Evolutionary conservation across 768 basidiomycete genomes (phyloP).

Genomic region (Lyophyllum atratum): DNA sequence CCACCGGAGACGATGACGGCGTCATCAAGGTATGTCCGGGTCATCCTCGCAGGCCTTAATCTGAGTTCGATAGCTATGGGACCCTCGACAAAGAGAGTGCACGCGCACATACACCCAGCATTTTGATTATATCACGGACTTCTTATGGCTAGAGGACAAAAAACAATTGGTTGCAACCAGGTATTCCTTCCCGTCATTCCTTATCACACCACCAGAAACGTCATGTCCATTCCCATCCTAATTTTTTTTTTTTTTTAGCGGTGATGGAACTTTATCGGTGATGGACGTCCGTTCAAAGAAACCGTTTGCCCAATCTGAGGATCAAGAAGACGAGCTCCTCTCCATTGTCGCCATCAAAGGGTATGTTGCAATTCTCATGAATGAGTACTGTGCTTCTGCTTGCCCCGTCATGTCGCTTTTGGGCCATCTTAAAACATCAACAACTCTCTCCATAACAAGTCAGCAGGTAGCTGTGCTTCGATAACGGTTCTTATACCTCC

Average conservation of each 20-base stretch:
- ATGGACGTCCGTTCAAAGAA: constrained; percentile 89
- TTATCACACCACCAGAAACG: background rate
- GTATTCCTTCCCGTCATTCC: constrained; percentile 39
- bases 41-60: background rate
- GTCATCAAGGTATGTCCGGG: constrained; percentile 73
- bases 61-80: constrained; percentile 74
- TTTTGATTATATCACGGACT: constrained; percentile 93
- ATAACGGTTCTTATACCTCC: background rate
- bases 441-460: constrained; percentile 1
- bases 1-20: constrained; percentile 93
- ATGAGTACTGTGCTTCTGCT: constrained; percentile 5
- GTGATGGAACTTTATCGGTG: constrained; percentile 91
- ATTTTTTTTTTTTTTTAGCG: constrained; percentile 46
- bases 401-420: constrained; percentile 4
- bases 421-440: background rate
- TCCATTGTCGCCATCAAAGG: constrained; percentile 85
- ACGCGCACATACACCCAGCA: constrained; percentile 80
- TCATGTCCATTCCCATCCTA: background rate
- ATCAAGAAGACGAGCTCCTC: constrained; percentile 94
- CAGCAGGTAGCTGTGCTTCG: background rate
- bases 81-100: constrained; percentile 68
- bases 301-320: constrained; percentile 85
- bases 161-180: constrained; percentile 87
- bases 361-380: constrained; percentile 37
- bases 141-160: constrained; percentile 83